A percentile compares a stretch with the other conserved stretches of the same genome.
Evolutionary conservation across 1,284 basidiomycete species (phyloP).

Genomic region (Bondarzewia mesenterica): DNA sequence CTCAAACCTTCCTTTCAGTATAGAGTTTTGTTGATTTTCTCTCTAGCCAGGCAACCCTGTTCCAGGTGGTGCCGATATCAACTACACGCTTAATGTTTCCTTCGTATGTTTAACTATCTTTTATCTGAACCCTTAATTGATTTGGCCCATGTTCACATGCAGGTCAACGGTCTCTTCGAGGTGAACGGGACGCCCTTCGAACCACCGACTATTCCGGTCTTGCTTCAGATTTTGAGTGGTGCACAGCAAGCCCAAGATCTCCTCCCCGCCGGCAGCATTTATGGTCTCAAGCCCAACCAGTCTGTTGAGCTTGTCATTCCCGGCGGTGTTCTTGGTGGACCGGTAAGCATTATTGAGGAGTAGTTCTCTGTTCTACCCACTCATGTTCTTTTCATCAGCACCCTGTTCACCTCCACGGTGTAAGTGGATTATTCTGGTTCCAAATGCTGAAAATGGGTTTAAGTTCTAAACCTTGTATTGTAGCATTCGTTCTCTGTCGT

Average conservation of each 20-base stretch:
- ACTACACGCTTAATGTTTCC: slow-evolving; percentile 18
- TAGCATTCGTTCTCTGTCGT: not conserved
- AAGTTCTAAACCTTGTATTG: not conserved
- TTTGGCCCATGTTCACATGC: not conserved
- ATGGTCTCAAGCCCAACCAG: slow-evolving; percentile 20
- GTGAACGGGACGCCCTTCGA: slow-evolving; percentile 20
- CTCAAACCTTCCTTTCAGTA: not conserved
- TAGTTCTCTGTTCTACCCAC: not conserved
- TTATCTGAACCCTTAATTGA: not conserved
- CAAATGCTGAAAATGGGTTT: not conserved
- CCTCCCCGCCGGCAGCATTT: slow-evolving; percentile 23
- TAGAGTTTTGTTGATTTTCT: not conserved
- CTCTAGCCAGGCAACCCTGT: slow-evolving; percentile 20
- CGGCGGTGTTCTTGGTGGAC: slow-evolving; percentile 17
- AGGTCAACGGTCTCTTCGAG: slow-evolving; percentile 9
- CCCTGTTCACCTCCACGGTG: slow-evolving; percentile 33
- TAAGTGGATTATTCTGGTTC: slow-evolving; percentile 6
- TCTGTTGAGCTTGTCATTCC: slow-evolving; percentile 28
- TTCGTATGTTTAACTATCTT: slow-evolving; percentile 10
- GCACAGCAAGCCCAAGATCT: slow-evolving; percentile 14
- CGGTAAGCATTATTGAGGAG: slow-evolving; percentile 8
- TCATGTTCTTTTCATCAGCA: slow-evolving; percentile 16
- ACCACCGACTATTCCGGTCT: slow-evolving; percentile 20
- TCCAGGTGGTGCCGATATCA: slow-evolving; percentile 22
- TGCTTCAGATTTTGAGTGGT: slow-evolving; percentile 15